Evolutionary conservation across 345 rosid species (phyloP).

Genomic region (Gossypium herbaceum): DNA sequence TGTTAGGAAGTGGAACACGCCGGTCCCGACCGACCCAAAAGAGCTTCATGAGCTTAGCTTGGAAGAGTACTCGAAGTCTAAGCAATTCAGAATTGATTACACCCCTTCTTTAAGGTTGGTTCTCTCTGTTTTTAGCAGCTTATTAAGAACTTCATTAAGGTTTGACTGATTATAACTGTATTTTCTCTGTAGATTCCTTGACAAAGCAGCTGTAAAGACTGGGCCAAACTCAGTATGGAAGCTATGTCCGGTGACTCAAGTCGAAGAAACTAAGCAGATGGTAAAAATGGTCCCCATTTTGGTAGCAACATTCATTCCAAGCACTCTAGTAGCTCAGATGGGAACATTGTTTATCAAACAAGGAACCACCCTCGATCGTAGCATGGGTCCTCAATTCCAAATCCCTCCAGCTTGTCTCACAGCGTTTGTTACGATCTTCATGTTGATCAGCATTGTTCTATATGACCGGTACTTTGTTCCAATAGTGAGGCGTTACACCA

Average conservation of each 20-base stretch:
- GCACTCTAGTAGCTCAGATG: constrained; percentile 41
- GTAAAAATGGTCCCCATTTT: constrained; percentile 56
- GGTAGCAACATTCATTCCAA: constrained; percentile 43
- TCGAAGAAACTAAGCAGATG: constrained; percentile 73
- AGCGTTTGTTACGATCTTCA: constrained; percentile 60
- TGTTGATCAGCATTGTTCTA: constrained; percentile 47
- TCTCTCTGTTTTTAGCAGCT: not conserved
- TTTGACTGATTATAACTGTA: not conserved
- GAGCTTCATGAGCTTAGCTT: constrained; percentile 43
- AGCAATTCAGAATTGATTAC: constrained; percentile 38
- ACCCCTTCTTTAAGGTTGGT: constrained; percentile 43
- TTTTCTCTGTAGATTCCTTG: constrained; percentile 42
- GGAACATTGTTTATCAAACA: constrained; percentile 68
- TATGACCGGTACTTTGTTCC: constrained; percentile 61
- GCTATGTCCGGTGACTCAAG: constrained; percentile 58
- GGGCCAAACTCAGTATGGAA: constrained; percentile 38
- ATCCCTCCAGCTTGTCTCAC: constrained; percentile 72
- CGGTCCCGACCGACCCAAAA: constrained; percentile 36
- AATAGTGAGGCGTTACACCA: constrained; percentile 32
- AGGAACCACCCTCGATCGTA: constrained; percentile 52
- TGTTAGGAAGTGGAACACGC: constrained; percentile 35
- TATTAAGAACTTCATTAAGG: not conserved
- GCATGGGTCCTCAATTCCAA: constrained; percentile 47
- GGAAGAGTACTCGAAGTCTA: constrained; percentile 31
- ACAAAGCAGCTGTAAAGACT: constrained; percentile 49